These are phyloP conservation scores for Obelidium mucronatum DNA, from an alignment of 192 early-diverging fungal species.

Conservation along the genomic window DNA sequence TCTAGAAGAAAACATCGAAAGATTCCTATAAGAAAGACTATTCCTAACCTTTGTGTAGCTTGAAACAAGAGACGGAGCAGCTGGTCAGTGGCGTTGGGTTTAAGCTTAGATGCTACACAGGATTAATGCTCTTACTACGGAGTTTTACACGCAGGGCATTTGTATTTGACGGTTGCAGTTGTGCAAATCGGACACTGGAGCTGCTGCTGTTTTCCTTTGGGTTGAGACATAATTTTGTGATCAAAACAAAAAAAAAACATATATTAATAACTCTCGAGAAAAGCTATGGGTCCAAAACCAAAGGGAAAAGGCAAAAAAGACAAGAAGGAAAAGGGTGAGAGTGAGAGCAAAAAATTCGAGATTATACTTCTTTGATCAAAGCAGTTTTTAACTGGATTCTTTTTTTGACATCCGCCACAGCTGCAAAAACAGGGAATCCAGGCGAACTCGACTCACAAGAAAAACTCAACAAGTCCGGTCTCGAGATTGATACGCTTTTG, in stretches of 20 bases:
- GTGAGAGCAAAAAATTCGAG: no score
- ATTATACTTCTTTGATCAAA: no score
- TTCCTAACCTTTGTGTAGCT: conserved; percentile 6
- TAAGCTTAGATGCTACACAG: background rate
- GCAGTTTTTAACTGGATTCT: no score
- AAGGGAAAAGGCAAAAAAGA: background rate
- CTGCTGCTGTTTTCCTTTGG: no score
- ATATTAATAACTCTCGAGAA: no score
- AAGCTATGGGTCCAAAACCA: no score
- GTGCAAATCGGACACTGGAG: conserved; percentile 9
- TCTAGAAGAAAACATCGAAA: no score
- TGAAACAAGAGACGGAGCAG: conserved; percentile 18
- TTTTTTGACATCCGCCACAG: no score
- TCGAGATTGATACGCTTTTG: conserved; percentile 45
- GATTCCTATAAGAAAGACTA: no score
- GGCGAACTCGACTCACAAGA: conserved; percentile 44
- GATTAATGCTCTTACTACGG: conserved; percentile 2
- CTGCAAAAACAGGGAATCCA: background rate
- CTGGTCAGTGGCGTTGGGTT: background rate
- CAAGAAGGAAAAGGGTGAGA: background rate
- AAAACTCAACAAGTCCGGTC: conserved; percentile 47
- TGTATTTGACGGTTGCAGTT: background rate
- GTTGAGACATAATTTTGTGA: no score
- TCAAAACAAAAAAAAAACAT: no score
- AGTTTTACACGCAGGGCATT: background rate